Percentiles rank a stretch among this genome's conserved stretches.
Conservation (phyloP, 495 filamentous ascomycete genomes). For the Podospora appendiculata region DNA sequence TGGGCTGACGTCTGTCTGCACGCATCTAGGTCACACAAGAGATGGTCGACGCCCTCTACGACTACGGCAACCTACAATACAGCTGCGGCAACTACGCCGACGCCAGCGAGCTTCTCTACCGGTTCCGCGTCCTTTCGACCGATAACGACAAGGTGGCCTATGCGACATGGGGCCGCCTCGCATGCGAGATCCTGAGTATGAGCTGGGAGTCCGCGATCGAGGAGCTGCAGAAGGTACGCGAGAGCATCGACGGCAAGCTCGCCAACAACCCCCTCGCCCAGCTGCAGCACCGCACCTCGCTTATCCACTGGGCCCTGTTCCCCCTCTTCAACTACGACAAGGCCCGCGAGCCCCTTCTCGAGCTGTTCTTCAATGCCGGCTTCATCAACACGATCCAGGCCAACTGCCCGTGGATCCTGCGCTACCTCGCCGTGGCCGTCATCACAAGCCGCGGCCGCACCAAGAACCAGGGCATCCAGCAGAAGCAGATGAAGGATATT, state of each 20-base stretch:
- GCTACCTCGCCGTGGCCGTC: constrained; percentile 90
- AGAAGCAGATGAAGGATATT: constrained; percentile 96
- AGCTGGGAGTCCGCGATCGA: constrained; percentile 96
- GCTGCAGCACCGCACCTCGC: constrained; percentile 88
- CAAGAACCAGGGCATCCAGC: constrained; percentile 77
- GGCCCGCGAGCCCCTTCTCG: constrained; percentile 81
- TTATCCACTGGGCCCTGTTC: constrained; percentile 98
- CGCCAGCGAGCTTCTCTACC: constrained; percentile 84
- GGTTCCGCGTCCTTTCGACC: constrained; percentile 93
- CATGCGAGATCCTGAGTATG: constrained; percentile 83
- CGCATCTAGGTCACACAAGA: constrained; percentile 64
- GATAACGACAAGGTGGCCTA: constrained; percentile 94
- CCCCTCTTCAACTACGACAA: constrained; percentile 97
- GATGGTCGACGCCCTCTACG: constrained; percentile 90
- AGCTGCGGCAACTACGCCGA: constrained; percentile 86
- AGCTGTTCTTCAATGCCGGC: constrained; percentile 89
- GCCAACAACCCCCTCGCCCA: constrained; percentile 94
- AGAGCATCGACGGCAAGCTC: constrained; percentile 81
- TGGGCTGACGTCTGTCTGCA: too few relatives aligned
- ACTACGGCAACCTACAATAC: constrained; percentile 93
- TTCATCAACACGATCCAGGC: constrained; percentile 99
- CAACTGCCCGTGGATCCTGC: constrained; percentile 90
- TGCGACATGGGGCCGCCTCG: constrained; percentile 94
- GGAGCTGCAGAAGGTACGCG: constrained; percentile 88
- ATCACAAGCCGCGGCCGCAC: constrained; percentile 87